Percentiles rank a stretch among this genome's conserved stretches.
phyloP scores from a whole-genome alignment of 2,329 filamentous ascomycete genomes.

The Cercospora berteroae region DNA sequence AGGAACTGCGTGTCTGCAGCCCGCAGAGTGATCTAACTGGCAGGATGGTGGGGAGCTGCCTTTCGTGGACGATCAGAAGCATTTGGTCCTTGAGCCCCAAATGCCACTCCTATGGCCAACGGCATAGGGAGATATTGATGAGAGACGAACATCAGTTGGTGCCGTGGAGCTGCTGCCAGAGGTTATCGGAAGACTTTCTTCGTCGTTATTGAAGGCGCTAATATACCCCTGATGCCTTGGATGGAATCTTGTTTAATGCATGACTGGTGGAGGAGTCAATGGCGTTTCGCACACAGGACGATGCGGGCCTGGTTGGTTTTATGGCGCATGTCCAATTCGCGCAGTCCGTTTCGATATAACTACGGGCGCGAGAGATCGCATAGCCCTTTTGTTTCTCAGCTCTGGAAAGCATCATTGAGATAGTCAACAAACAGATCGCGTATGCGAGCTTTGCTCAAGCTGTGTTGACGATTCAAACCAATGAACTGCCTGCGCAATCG shows the following conservation, averaged over 20 bases:
- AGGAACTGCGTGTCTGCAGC: not conserved
- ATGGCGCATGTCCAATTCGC: not conserved
- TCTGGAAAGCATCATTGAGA: conserved; percentile 41
- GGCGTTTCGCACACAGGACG: not conserved
- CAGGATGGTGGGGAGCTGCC: not conserved
- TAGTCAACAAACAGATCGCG: conserved; percentile 44
- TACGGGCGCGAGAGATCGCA: not conserved
- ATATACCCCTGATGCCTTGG: not conserved
- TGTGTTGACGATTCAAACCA: conserved; percentile 67
- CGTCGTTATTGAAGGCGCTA: not conserved
- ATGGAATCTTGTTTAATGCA: not conserved
- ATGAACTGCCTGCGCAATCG: conserved; percentile 75
- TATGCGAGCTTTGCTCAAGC: conserved; percentile 41
- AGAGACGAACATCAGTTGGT: not conserved
- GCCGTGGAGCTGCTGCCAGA: not conserved
- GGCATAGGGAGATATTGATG: not conserved
- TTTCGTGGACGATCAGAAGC: not conserved
- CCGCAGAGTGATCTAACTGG: not conserved
- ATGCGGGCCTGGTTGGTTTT: not conserved
- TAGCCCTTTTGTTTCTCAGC: conserved; percentile 14
- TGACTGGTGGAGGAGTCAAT: not conserved
- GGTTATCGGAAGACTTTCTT: not conserved
- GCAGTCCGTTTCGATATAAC: not conserved
- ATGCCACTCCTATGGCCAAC: not conserved
- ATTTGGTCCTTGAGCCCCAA: not conserved